Conservation (phyloP, 2,329 filamentous ascomycete species). For the Pseudocercospora macadamiae region DNA sequence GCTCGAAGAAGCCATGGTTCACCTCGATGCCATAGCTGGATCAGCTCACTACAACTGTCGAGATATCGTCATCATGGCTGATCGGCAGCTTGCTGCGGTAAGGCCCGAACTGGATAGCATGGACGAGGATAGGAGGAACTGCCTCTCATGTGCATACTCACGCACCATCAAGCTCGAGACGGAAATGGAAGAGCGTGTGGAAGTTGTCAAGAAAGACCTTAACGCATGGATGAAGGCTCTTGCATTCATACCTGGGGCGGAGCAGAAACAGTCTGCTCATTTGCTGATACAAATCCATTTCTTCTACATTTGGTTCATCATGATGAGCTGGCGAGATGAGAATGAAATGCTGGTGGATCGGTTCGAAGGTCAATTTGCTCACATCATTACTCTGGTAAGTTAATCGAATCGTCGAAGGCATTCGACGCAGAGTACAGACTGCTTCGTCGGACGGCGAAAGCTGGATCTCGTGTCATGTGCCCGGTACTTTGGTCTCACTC, state of each 20-base stretch:
- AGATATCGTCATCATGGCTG: conserved; percentile 21
- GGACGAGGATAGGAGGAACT: conserved; percentile 24
- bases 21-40: conserved; percentile 22
- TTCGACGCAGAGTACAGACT: too few relatives aligned
- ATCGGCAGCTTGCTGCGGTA: conserved; percentile 11
- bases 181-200: conserved; percentile 9
- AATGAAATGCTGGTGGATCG: conserved; percentile 21
- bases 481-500: too few relatives aligned
- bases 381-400: conserved; percentile 18
- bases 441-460: too few relatives aligned
- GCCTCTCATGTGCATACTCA: conserved; percentile 22
- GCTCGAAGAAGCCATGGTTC: conserved; percentile 23
- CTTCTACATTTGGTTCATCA: conserved; percentile 24
- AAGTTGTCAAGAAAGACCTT: conserved; percentile 20
- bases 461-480: too few relatives aligned
- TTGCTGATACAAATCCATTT: conserved; percentile 23
- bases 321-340: conserved; percentile 23
- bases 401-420: too few relatives aligned
- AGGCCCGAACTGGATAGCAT: conserved; percentile 14
- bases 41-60: conserved; percentile 18
- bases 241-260: conserved; percentile 1
- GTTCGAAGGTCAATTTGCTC: conserved; percentile 22
- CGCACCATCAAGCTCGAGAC: conserved; percentile 10
- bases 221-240: conserved; percentile 22
- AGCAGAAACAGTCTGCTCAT: conserved; percentile 15